Evolutionary conservation across 2,329 filamentous ascomycete species (phyloP).

Genomic region (Aphanocladium album): DNA sequence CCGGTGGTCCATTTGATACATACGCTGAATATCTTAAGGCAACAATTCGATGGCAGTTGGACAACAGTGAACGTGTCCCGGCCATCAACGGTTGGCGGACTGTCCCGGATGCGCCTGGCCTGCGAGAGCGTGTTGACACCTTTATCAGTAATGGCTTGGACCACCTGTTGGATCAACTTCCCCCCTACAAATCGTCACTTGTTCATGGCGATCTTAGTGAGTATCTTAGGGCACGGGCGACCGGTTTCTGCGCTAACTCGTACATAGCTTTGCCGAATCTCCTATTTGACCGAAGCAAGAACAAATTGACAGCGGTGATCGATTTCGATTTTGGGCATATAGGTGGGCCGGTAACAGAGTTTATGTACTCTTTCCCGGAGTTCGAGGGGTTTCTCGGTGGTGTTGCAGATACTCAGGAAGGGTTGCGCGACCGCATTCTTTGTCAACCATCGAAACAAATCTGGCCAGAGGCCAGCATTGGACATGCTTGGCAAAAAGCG

Average conservation of each 20-base stretch:
- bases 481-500: constrained; percentile 2
- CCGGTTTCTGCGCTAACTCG: not conserved
- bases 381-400: constrained; percentile 2
- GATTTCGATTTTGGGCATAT: constrained; percentile 12
- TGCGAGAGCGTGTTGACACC: constrained; percentile 5
- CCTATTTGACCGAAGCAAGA: not conserved
- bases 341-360: constrained; percentile 1
- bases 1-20: constrained; percentile 1
- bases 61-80: not conserved
- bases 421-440: not conserved
- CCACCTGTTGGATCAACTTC: not conserved
- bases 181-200: not conserved
- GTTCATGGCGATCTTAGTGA: constrained; percentile 10
- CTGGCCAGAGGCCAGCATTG: not conserved
- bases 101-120: not conserved
- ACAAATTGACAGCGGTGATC: not conserved
- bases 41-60: constrained; percentile 6
- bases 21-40: constrained; percentile 8
- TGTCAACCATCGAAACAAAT: not conserved
- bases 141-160: not conserved
- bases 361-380: constrained; percentile 6
- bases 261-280: constrained; percentile 5
- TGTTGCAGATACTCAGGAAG: not conserved
- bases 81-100: constrained; percentile 3
- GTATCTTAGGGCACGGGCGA: not conserved